Conservation (phyloP, 306 rosid genomes). For the Carpinus viminea region DNA sequence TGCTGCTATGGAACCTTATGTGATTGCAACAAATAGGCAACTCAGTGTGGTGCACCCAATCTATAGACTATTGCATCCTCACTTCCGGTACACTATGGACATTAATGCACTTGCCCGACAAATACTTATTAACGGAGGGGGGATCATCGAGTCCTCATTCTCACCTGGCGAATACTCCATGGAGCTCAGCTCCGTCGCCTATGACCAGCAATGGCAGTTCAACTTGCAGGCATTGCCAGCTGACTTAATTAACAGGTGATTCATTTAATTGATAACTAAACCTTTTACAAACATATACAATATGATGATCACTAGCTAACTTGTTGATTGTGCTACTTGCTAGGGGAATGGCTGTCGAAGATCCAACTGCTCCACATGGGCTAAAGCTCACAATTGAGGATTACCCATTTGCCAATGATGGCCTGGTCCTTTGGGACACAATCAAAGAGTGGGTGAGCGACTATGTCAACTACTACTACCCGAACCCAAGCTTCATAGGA, state of each 20-base stretch:
- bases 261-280: too few species aligned
- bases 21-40: slow-evolving; percentile 79
- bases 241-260: slow-evolving; percentile 62
- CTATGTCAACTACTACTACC: slow-evolving; percentile 38
- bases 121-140: slow-evolving; percentile 57
- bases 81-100: slow-evolving; percentile 90
- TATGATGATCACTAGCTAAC: background rate
- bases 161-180: slow-evolving; percentile 50
- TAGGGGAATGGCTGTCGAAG: slow-evolving; percentile 61
- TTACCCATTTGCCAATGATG: slow-evolving; percentile 56
- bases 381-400: slow-evolving; percentile 40
- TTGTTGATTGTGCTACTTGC: background rate
- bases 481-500: background rate
- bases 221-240: slow-evolving; percentile 66
- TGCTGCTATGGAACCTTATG: slow-evolving; percentile 70
- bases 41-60: slow-evolving; percentile 89
- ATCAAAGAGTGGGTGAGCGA: slow-evolving; percentile 47
- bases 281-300: too few species aligned
- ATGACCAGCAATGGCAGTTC: slow-evolving; percentile 69
- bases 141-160: slow-evolving; percentile 60
- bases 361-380: slow-evolving; percentile 48
- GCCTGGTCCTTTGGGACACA: slow-evolving; percentile 45
- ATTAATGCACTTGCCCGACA: slow-evolving; percentile 81
- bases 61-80: slow-evolving; percentile 72
- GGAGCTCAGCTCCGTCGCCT: slow-evolving; percentile 59